Percentiles rank a stretch among this genome's conserved stretches.
Evolutionary conservation across 2,329 filamentous ascomycete genomes (phyloP).

Genomic region (Tolypocladium ophioglossoides): DNA sequence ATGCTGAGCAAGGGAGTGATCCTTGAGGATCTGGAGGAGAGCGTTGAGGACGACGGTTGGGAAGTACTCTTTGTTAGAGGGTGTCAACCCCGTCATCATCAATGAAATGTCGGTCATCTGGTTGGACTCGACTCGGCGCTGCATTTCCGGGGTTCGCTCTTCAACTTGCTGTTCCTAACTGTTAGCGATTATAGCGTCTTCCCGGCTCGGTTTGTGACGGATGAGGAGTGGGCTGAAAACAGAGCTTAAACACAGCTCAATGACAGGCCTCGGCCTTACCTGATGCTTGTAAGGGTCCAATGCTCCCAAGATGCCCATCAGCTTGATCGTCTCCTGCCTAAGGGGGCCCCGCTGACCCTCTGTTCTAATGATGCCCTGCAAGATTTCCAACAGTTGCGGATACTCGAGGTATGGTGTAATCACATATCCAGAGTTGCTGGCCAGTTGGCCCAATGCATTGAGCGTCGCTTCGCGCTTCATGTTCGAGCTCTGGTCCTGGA

Average conservation of each 20-base stretch:
- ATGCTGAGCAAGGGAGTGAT: slow-evolving; percentile 79
- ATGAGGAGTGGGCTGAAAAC: neutral
- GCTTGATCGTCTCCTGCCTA: slow-evolving; percentile 87
- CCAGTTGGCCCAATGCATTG: slow-evolving; percentile 80
- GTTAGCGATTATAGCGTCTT: slow-evolving; percentile 1
- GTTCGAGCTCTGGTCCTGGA: slow-evolving; percentile 88
- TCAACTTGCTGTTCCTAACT: slow-evolving; percentile 54
- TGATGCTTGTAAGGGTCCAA: slow-evolving; percentile 95
- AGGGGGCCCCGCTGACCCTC: slow-evolving; percentile 76
- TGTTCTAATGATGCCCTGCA: slow-evolving; percentile 89
- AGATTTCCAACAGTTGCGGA: slow-evolving; percentile 80
- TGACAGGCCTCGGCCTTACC: slow-evolving; percentile 22
- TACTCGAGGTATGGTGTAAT: slow-evolving; percentile 95
- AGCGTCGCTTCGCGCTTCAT: slow-evolving; percentile 85
- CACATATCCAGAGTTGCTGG: slow-evolving; percentile 94
- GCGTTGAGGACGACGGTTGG: slow-evolving; percentile 97
- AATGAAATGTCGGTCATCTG: slow-evolving; percentile 85
- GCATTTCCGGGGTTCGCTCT: slow-evolving; percentile 75
- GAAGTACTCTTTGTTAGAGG: slow-evolving; percentile 96
- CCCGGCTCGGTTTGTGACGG: neutral
- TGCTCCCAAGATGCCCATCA: slow-evolving; percentile 91
- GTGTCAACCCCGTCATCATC: slow-evolving; percentile 95
- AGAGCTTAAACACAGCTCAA: neutral
- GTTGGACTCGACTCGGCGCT: slow-evolving; percentile 51
- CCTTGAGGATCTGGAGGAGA: slow-evolving; percentile 81